Evolutionary conservation across 768 basidiomycete species (phyloP).

Genomic region (Exidia glandulosa): DNA sequence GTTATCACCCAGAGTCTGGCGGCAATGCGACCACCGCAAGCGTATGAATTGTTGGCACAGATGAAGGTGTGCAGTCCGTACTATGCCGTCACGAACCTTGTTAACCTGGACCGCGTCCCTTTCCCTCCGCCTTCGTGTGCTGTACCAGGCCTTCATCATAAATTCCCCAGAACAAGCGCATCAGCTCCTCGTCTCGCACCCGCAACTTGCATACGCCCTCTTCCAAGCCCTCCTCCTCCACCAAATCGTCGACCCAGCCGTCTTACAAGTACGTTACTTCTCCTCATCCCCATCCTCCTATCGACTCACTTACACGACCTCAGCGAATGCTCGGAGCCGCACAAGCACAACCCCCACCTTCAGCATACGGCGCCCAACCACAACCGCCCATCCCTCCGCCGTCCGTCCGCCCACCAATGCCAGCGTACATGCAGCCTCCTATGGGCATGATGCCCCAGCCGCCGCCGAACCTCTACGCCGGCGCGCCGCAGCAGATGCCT

Average conservation of each 20-base stretch:
- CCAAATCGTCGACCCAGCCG: constrained; percentile 82
- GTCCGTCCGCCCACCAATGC: background rate
- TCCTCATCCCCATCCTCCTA: background rate
- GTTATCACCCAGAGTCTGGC: constrained; percentile 79
- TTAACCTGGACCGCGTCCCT: no score
- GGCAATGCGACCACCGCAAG: constrained; percentile 67
- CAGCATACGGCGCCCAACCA: constrained; percentile 3
- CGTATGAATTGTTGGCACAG: constrained; percentile 91
- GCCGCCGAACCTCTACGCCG: constrained; percentile 15
- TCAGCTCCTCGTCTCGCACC: constrained; percentile 65
- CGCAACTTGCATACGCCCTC: constrained; percentile 90
- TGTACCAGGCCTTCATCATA: constrained; percentile 72
- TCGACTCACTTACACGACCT: constrained; percentile 24
- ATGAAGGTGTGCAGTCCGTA: constrained; percentile 69
- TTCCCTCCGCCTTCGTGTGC: constrained; percentile 1
- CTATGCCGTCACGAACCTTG: constrained; percentile 1
- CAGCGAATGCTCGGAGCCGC: constrained; percentile 44
- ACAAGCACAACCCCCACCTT: constrained; percentile 3
- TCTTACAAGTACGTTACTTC: constrained; percentile 51
- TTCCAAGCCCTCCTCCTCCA: constrained; percentile 90
- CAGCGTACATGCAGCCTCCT: constrained; percentile 4
- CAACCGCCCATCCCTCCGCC: constrained; percentile 9
- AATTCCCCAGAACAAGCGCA: constrained; percentile 86
- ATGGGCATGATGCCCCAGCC: constrained; percentile 10
- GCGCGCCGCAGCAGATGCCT: background rate